phyloP scores from a whole-genome alignment of 805 yeast species.

The Starmera quercuum region DNA sequence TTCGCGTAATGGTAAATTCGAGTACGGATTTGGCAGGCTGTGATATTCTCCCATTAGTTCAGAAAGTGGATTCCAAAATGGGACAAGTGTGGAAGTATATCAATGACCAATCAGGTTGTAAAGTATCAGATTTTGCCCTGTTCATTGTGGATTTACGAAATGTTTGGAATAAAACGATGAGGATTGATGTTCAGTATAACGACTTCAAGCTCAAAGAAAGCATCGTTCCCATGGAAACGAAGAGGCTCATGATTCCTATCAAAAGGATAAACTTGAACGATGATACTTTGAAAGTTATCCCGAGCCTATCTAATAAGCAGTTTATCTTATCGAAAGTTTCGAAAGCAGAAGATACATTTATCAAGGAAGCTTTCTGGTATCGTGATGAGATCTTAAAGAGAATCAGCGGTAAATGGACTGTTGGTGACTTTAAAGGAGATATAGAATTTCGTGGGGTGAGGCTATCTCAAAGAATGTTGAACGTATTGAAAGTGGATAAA shows the following conservation, averaged over 20 bases:
- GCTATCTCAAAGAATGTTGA: conserved; percentile 53
- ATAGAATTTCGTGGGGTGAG: conserved; percentile 64
- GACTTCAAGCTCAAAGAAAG: conserved; percentile 16
- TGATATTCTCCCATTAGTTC: conserved; percentile 58
- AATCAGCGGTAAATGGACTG: conserved; percentile 62
- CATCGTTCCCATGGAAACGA: conserved; percentile 37
- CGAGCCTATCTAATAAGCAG: conserved; percentile 65
- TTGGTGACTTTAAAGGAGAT: conserved; percentile 40
- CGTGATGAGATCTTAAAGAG: conserved; percentile 54
- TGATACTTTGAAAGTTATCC: conserved; percentile 49
- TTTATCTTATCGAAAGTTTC: conserved; percentile 45
- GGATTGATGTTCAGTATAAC: conserved; percentile 26
- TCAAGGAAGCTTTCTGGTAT: conserved; percentile 75
- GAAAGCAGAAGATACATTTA: conserved; percentile 46
- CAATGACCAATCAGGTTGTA: conserved; percentile 4
- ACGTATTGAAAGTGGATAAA: conserved; percentile 40
- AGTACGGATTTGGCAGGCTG: conserved; percentile 69
- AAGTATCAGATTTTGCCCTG: conserved; percentile 45
- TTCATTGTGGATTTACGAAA: conserved; percentile 73
- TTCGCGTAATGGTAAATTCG: conserved; percentile 62
- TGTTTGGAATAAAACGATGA: conserved; percentile 60
- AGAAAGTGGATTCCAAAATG: conserved; percentile 17
- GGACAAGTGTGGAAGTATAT: conserved; percentile 22
- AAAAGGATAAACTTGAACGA: conserved; percentile 40
- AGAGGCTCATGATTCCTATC: conserved; percentile 67